Percentiles rank a stretch among this genome's conserved stretches.
These are phyloP conservation scores for Vigna unguiculata DNA, from an alignment of 306 rosid genomes.

Conservation along the genomic window DNA sequence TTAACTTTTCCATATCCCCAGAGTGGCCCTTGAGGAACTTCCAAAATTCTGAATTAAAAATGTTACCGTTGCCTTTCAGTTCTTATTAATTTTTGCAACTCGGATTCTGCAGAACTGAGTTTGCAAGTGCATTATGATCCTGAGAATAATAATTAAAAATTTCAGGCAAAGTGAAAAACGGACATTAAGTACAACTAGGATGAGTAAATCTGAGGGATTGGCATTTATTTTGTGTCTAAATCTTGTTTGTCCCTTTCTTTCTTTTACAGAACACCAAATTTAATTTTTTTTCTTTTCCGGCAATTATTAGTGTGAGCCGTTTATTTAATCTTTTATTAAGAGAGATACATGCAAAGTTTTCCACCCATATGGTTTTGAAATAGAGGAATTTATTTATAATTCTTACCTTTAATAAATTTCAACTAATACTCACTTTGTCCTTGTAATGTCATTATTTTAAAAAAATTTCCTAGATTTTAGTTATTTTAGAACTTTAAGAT, in stretches of 20 bases:
- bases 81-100: slow-evolving; percentile 44
- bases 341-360: no score
- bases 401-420: no score
- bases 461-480: no score
- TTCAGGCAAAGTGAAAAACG: background rate
- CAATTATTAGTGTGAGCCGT: no score
- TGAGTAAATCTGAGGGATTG: background rate
- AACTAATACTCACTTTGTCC: no score
- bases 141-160: background rate
- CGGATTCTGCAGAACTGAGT: slow-evolving; percentile 25
- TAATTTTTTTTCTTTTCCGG: no score
- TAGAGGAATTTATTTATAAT: no score
- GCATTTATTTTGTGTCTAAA: background rate
- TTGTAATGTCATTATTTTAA: no score
- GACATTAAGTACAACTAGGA: background rate
- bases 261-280: background rate
- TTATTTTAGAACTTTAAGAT: no score
- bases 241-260: background rate
- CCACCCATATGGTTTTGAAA: no score
- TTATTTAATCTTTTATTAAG: no score
- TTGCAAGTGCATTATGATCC: slow-evolving; percentile 14
- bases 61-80: slow-evolving; percentile 71
- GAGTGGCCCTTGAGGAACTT: slow-evolving; percentile 63
- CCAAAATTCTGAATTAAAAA: slow-evolving; percentile 57
- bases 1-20: slow-evolving; percentile 56